A percentile compares a stretch with the other conserved stretches of the same genome.
Evolutionary conservation across 2,329 filamentous ascomycete genomes (phyloP).

Genomic region (Pestalotiopsis sp.): DNA sequence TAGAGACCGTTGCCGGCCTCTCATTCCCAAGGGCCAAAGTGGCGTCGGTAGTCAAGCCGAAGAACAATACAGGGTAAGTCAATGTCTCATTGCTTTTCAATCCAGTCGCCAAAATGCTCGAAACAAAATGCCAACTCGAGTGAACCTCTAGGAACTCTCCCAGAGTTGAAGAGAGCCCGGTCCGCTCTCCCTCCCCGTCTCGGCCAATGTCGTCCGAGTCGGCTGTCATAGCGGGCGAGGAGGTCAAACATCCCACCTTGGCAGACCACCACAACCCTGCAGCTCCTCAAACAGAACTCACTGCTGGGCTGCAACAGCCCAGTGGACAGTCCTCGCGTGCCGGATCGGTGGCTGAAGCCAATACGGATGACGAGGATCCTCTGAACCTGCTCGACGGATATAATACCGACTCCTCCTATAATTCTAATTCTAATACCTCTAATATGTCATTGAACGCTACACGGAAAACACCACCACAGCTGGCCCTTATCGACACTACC

Average conservation of each 20-base stretch:
- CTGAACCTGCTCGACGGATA: slow-evolving; percentile 34
- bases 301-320: slow-evolving; percentile 43
- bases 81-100: slow-evolving; percentile 28
- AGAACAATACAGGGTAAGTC: slow-evolving; percentile 27
- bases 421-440: slow-evolving; percentile 36
- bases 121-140: slow-evolving; percentile 5
- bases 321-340: slow-evolving; percentile 43
- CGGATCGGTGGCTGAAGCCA: slow-evolving; percentile 32
- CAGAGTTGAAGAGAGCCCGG: slow-evolving; percentile 18
- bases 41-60: neutral
- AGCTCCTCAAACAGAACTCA: slow-evolving; percentile 41
- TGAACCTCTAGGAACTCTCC: slow-evolving; percentile 25
- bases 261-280: slow-evolving; percentile 39
- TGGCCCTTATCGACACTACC: slow-evolving; percentile 45
- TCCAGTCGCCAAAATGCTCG: slow-evolving; percentile 16
- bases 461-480: slow-evolving; percentile 53
- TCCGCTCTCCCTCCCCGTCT: slow-evolving; percentile 7
- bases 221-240: slow-evolving; percentile 27
- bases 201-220: slow-evolving; percentile 20
- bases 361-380: slow-evolving; percentile 35
- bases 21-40: slow-evolving; percentile 11
- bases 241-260: slow-evolving; percentile 24
- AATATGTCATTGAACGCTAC: slow-evolving; percentile 47
- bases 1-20: slow-evolving; percentile 11
- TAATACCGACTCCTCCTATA: slow-evolving; percentile 31